phyloP scores from a whole-genome alignment of 768 basidiomycete genomes.

The Boletus eberwhitei region DNA sequence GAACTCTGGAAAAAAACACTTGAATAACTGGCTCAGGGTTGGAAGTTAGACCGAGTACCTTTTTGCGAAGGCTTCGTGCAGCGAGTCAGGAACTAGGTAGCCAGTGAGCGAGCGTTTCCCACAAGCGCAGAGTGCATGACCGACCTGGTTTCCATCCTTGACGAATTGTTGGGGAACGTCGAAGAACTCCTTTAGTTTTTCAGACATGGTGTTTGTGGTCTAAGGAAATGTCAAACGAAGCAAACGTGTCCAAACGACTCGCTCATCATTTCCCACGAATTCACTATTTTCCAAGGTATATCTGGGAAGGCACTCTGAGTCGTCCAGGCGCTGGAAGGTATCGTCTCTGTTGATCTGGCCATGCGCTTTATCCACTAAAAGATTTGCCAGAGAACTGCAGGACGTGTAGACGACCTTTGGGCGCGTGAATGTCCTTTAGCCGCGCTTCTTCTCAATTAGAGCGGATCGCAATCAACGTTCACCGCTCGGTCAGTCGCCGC shows the following conservation, averaged over 20 bases:
- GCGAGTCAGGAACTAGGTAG: slow-evolving; percentile 80
- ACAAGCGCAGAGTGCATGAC: slow-evolving; percentile 15
- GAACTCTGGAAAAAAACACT: slow-evolving; percentile 63
- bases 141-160: slow-evolving; percentile 89
- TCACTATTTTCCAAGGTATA: background rate
- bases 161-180: slow-evolving; percentile 91
- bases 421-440: slow-evolving; percentile 61
- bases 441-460: slow-evolving; percentile 36
- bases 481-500: slow-evolving; percentile 18
- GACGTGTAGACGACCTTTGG: slow-evolving; percentile 15
- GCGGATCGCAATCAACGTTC: slow-evolving; percentile 25
- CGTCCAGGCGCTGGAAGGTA: slow-evolving; percentile 15
- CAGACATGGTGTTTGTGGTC: slow-evolving; percentile 60
- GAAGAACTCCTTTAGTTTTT: slow-evolving; percentile 84
- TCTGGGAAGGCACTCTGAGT: background rate
- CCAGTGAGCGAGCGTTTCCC: slow-evolving; percentile 2
- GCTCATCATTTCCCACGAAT: slow-evolving; percentile 26
- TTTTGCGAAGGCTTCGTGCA: slow-evolving; percentile 97
- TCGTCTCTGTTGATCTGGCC: background rate
- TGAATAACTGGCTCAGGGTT: background rate
- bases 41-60: slow-evolving; percentile 47
- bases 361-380: slow-evolving; percentile 4
- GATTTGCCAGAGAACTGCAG: slow-evolving; percentile 5
- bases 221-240: slow-evolving; percentile 13
- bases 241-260: slow-evolving; percentile 30